A percentile compares a stretch with the other conserved stretches of the same genome.
Evolutionary conservation across 768 basidiomycete genomes (phyloP).

Genomic region (Tulasnella calospora): DNA sequence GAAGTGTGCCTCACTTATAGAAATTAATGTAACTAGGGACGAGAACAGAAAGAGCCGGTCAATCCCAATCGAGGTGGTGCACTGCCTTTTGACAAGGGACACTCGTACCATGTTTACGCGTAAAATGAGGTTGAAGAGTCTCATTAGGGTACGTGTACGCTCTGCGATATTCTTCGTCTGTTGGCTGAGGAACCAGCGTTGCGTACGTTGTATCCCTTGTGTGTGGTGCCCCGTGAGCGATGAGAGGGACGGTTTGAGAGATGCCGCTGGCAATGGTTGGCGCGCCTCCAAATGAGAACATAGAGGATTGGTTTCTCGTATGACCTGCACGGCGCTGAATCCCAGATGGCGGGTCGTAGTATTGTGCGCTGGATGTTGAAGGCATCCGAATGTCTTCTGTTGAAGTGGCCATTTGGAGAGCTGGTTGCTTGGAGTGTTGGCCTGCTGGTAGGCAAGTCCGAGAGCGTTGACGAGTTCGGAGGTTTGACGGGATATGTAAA

Average conservation of each 20-base stretch:
- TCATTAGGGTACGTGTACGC: not conserved
- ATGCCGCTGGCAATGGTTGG: not conserved
- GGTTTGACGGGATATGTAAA: not conserved
- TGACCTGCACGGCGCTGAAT: not conserved
- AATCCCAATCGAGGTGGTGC: not conserved
- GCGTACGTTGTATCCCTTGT: not conserved
- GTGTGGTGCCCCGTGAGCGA: not conserved
- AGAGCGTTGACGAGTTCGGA: not conserved
- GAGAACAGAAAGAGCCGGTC: not conserved
- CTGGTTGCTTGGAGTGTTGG: not conserved
- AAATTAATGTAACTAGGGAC: not conserved
- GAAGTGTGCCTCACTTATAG: not conserved
- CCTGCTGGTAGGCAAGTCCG: not conserved
- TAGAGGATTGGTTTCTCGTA: not conserved
- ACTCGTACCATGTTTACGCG: not conserved
- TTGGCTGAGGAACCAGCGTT: not conserved
- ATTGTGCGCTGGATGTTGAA: not conserved
- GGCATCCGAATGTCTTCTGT: not conserved
- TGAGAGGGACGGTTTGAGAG: not conserved
- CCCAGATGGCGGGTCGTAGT: not conserved
- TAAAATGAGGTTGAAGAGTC: constrained; percentile 1
- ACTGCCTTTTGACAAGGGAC: too few relatives aligned
- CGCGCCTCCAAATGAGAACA: not conserved
- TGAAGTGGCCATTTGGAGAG: not conserved
- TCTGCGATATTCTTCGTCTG: not conserved